Base-by-base conservation (phyloP, 768 basidiomycete genomes). In the Naganishia kalamii region DNA sequence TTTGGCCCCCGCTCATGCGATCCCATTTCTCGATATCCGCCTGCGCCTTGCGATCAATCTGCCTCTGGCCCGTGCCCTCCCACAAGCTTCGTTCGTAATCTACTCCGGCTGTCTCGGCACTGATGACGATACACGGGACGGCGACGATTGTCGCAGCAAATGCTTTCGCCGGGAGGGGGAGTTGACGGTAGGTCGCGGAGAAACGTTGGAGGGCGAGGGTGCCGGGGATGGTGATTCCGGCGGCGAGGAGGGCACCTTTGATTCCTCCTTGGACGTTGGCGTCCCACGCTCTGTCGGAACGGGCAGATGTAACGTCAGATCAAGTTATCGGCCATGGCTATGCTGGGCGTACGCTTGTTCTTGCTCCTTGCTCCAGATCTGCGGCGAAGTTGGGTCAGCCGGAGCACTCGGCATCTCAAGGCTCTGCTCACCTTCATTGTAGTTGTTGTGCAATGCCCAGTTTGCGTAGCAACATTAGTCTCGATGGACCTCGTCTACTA, bases 41-140 rank as follows among this genome's bases (percentile, higher is more conserved):
- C 57, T 70, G 48, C 10, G 60, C 66, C 37, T 57, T 57, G 21
- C 54, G 37, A 13, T 70, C 68, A 43, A 40, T 35, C 44, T 74
- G 72, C 29, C 76, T 29, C 60, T 74, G 70, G n/a, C 50, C 54
- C 1, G 54, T 60, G 63, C 71, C 68, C 6, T 73, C 74, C 23
- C 71, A 69, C 54, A 71, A 67, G n/a, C 65, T 62, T 35, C 70
- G 49, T 25, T 72, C 73, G 57, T 71, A 78, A 13, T 70, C 71
- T 48, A 74, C 73, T 49, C 77, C 77, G 17, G 74, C 69, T 47
- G 75, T 76, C 61, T 78, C 77, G 4, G 75, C 75, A 3, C 68
- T 13, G 62, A 76, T 70, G 0, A 67, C 68, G 43, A 78, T 73
- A 32, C 57, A 63, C 12, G 75, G 75, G 13, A 76, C 69, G 51